A percentile compares a stretch with the other conserved stretches of the same genome.
Conservation (phyloP, 2,329 filamentous ascomycete species). For the Pseudogymnoascus sp. region DNA sequence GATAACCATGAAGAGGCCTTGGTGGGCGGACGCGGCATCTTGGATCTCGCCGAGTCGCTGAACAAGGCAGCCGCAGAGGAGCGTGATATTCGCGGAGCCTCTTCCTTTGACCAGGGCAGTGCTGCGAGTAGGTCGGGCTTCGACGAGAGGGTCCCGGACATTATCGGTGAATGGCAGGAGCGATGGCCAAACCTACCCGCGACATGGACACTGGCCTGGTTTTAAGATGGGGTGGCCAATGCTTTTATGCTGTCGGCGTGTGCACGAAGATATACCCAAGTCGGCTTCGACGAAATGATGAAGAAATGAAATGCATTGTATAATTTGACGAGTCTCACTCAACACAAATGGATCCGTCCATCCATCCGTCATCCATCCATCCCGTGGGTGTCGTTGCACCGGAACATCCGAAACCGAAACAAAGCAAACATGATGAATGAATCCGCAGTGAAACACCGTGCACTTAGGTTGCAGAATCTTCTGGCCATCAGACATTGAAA, state of each 20-base stretch:
- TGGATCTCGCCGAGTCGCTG: conserved; percentile 80
- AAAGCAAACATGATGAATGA: neutral
- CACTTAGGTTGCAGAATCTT: neutral
- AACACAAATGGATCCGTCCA: neutral
- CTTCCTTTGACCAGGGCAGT: conserved; percentile 63
- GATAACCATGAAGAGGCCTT: conserved; percentile 97
- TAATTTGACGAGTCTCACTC: neutral
- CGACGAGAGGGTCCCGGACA: conserved; percentile 87
- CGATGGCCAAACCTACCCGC: conserved; percentile 87
- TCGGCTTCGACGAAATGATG: neutral
- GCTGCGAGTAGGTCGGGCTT: conserved; percentile 68
- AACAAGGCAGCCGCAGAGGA: conserved; percentile 78
- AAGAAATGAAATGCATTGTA: conserved; percentile 19
- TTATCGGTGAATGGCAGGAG: conserved; percentile 90
- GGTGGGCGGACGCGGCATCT: conserved; percentile 81
- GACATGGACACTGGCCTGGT: conserved; percentile 93
- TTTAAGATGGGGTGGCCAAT: conserved; percentile 44
- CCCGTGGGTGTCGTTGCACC: neutral
- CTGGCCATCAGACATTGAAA: neutral
- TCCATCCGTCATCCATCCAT: neutral
- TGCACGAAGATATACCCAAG: conserved; percentile 10
- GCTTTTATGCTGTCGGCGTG: conserved; percentile 1
- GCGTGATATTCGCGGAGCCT: conserved; percentile 56
- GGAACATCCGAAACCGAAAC: conserved; percentile 2
- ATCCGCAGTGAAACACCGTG: conserved; percentile 1